Evolutionary conservation across 805 yeast species (phyloP).

Genomic region (Metschnikowia cubensis): DNA sequence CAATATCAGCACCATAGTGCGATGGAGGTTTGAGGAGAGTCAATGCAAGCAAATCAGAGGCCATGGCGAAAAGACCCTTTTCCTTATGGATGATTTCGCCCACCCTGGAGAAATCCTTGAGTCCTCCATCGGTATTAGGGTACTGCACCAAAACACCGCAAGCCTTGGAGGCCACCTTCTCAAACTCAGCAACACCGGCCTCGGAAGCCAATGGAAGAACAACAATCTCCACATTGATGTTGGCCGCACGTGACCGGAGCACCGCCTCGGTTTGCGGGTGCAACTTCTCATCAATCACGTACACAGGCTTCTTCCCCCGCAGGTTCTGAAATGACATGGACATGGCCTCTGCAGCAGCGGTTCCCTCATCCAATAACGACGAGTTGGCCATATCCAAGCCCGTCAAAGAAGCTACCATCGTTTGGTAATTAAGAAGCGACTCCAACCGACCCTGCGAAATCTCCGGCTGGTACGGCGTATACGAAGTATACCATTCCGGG

Average conservation of each 20-base stretch:
- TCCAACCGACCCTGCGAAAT: conserved; percentile 95
- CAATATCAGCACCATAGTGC: conserved; percentile 87
- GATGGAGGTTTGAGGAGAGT: conserved; percentile 83
- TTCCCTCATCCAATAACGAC: conserved; percentile 90
- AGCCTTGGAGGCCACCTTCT: conserved; percentile 31
- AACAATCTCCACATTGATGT: conserved; percentile 62
- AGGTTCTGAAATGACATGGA: conserved; percentile 66
- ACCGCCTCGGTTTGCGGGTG: conserved; percentile 88
- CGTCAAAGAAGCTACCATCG: conserved; percentile 84
- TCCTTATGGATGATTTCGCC: conserved; percentile 63
- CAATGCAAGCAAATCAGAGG: conserved; percentile 89
- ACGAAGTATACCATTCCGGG: conserved; percentile 98
- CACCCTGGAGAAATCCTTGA: conserved; percentile 46
- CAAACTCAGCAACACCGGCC: conserved; percentile 27
- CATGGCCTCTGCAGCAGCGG: conserved; percentile 98
- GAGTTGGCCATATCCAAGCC: conserved; percentile 96
- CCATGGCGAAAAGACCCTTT: conserved; percentile 77
- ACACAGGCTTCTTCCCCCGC: conserved; percentile 64
- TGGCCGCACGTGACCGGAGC: conserved; percentile 70
- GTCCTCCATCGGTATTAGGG: conserved; percentile 80
- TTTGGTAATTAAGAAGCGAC: conserved; percentile 85
- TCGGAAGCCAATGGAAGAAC: conserved; percentile 51
- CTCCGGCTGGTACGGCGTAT: conserved; percentile 98
- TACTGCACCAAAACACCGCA: conserved; percentile 89
- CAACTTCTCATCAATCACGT: conserved; percentile 68